A percentile compares a stretch with the other conserved stretches of the same genome.
phyloP scores from a whole-genome alignment of 208 protist species.

The Balamuthia mandrillaris region DNA sequence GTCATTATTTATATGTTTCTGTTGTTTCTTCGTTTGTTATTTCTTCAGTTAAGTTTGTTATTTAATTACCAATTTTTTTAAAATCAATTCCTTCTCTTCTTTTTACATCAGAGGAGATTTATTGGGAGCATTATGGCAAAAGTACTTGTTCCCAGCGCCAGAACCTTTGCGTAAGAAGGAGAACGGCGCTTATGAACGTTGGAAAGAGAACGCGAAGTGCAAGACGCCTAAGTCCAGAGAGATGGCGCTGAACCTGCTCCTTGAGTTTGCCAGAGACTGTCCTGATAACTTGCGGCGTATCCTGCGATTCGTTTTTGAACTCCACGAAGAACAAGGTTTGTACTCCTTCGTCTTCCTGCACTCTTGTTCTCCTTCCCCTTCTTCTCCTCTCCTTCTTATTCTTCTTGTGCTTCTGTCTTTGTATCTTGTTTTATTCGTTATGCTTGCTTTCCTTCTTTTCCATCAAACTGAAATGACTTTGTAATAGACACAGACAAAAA shows the following conservation, averaged over 20 bases:
- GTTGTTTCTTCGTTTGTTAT: too few species aligned
- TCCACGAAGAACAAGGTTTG: constrained; percentile 12
- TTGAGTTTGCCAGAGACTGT: not conserved
- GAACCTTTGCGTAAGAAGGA: not conserved
- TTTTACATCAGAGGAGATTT: not conserved
- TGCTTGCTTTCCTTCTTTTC: too few species aligned
- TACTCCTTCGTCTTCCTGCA: too few species aligned
- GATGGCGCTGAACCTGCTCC: too few species aligned
- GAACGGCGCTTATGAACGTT: not conserved
- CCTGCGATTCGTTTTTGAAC: not conserved
- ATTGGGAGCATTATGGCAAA: constrained; percentile 10
- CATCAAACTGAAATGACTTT: too few species aligned
- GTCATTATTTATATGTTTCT: too few species aligned
- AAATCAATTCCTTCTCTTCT: not conserved
- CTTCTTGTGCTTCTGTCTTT: too few species aligned
- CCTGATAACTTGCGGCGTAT: not conserved
- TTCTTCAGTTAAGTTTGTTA: not conserved
- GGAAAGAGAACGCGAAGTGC: constrained; percentile 26
- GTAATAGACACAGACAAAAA: not conserved
- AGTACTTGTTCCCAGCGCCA: not conserved
- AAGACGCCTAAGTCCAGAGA: too few species aligned
- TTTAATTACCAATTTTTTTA: not conserved
- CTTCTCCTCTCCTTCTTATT: too few species aligned
- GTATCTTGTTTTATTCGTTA: too few species aligned
- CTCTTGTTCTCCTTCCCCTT: too few species aligned